These are phyloP conservation scores for Cryomyces antarcticus DNA, from an alignment of 495 filamentous ascomycete genomes.

Conservation along the genomic window DNA sequence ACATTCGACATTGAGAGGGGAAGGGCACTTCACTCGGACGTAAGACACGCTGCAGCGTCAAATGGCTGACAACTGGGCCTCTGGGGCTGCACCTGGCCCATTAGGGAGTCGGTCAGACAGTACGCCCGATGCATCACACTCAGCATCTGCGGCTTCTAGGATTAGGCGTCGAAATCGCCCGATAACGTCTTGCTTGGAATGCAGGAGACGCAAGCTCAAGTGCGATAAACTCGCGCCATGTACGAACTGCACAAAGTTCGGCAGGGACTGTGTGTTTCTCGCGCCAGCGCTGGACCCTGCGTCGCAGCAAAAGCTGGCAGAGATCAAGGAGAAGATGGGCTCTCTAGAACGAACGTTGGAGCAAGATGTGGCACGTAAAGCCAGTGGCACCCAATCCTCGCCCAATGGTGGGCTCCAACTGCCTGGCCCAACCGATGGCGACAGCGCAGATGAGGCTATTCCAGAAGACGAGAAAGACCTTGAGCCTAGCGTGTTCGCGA, in stretches of 20 bases:
- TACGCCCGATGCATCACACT: too few relatives aligned
- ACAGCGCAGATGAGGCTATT: constrained; percentile 24
- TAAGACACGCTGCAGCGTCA: too few relatives aligned
- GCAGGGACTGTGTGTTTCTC: constrained; percentile 44
- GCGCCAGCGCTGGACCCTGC: constrained; percentile 37
- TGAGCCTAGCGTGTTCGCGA: constrained; percentile 33
- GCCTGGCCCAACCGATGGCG: constrained; percentile 8
- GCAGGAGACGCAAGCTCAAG: constrained; percentile 57
- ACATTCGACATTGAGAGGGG: too few relatives aligned
- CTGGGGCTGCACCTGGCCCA: too few relatives aligned
- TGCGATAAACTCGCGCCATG: constrained; percentile 61
- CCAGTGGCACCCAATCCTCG: constrained; percentile 1
- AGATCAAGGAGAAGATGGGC: constrained; percentile 53
- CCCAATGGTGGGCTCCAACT: constrained; percentile 4
- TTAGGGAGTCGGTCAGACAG: too few relatives aligned
- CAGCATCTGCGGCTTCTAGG: constrained; percentile 5
- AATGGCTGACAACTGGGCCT: too few relatives aligned
- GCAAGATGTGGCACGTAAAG: constrained; percentile 26
- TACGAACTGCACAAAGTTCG: constrained; percentile 41
- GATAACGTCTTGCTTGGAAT: constrained; percentile 52
- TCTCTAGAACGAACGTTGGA: constrained; percentile 40
- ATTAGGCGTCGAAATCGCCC: constrained; percentile 46
- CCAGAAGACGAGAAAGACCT: constrained; percentile 24
- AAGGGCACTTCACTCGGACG: too few relatives aligned
- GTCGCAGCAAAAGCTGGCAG: constrained; percentile 36